Evolutionary conservation across 2,329 filamentous ascomycete genomes (phyloP), one percentile per base, ranked within the genome.

Genomic region (Cordyceps fumosorosea): DNA sequence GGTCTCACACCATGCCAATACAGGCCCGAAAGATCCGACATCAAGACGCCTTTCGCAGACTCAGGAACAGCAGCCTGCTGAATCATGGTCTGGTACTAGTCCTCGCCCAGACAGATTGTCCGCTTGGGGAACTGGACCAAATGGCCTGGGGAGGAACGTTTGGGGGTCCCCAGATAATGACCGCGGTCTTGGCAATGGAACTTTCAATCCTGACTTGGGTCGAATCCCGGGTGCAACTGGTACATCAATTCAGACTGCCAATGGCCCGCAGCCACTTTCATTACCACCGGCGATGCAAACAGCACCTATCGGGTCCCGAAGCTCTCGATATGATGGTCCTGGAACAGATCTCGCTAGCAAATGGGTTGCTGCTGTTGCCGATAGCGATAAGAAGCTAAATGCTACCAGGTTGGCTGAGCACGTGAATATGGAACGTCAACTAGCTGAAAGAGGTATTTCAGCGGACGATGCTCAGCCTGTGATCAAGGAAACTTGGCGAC

Each of bases 101-200:
- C 67, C 77, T 10, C 77, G 78, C 52, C 66, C 78, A 26, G 83
- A 85, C 22, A 77, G 80, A 53, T 80, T 79, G 58, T 71, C 79
- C 12, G 74, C 79, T 1, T 87, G 85, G 84, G 76, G 75, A 32
- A 69, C 76, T 32, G 70, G 71, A 22, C 70, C 75, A 44, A 81
- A 80, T 54, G 75, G 78, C 51, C 65, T 77, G 12, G 72, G 79
- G 14, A 79, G 82, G 54, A 90, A 88, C 69, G 87, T 92, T 20
- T 93, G 89, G 89, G 89, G 86, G 20, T 85, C 88, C 50, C 87
- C 86, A n/a, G 84, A 85, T 60, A 87, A 84, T 67, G 86, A 90
- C 66, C 82, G 86, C 60, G 86, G 84, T 12, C 84, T 93, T 22
- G 89, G 89, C 3, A 93, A 93, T 71, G 89, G 89, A 50, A 91